Evolutionary conservation across 2,329 filamentous ascomycete species (phyloP).

Genomic region (Meredithiella fracta): DNA sequence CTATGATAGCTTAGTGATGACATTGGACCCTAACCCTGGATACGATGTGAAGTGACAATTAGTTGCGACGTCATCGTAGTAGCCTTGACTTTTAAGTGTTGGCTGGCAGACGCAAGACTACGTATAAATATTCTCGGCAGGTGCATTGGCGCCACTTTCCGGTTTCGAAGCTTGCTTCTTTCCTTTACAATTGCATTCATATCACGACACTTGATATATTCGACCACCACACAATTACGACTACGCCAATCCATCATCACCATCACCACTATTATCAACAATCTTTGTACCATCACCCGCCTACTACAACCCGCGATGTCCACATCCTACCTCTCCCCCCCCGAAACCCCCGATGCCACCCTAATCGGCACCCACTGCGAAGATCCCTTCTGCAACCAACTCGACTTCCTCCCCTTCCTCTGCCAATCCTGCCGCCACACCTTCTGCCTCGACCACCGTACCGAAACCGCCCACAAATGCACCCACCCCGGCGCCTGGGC

Average conservation of each 20-base stretch:
- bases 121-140: no score
- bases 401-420: constrained; percentile 89
- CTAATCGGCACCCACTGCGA: constrained; percentile 85
- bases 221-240: no score
- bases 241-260: no score
- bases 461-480: constrained; percentile 64
- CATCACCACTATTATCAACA: no score
- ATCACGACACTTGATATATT: no score
- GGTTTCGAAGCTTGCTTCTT: constrained; percentile 1
- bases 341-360: constrained; percentile 56
- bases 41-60: no score
- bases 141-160: background rate
- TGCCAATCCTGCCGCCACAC: constrained; percentile 77
- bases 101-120: no score
- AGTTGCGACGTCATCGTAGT: background rate
- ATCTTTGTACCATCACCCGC: constrained; percentile 13
- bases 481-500: constrained; percentile 45
- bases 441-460: constrained; percentile 88
- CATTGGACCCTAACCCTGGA: no score
- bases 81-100: background rate
- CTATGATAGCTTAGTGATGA: no score
- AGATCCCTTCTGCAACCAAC: constrained; percentile 76
- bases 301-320: constrained; percentile 8
- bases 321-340: constrained; percentile 54
- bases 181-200: no score